Evolutionary conservation across 805 yeast species (phyloP).

Genomic region (Lachancea meyersii): DNA sequence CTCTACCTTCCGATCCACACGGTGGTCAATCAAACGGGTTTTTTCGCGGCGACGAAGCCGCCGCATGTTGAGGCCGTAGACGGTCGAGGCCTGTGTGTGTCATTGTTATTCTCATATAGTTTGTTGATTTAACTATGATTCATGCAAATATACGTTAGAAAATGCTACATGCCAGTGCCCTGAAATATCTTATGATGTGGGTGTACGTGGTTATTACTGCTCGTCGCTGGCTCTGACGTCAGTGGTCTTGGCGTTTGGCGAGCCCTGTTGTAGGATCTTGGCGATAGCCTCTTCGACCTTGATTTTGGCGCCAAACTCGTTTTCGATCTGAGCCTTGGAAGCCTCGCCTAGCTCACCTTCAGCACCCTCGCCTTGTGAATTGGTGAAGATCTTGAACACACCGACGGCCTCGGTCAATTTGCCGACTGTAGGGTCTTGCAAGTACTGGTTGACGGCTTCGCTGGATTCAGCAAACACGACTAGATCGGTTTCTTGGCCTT

Average conservation of each 20-base stretch:
- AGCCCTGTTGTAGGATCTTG: slow-evolving; percentile 55
- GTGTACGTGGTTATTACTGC: too few relatives aligned
- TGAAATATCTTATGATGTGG: too few relatives aligned
- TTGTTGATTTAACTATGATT: not conserved
- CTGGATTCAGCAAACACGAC: slow-evolving; percentile 55
- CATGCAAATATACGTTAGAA: slow-evolving; percentile 3
- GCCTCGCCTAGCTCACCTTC: slow-evolving; percentile 72
- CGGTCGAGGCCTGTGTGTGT: not conserved
- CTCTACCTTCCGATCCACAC: slow-evolving; percentile 3
- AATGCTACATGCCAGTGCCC: not conserved
- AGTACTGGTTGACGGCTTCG: slow-evolving; percentile 43
- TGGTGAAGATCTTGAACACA: slow-evolving; percentile 56
- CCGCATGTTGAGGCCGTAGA: too few relatives aligned
- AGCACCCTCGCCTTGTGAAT: slow-evolving; percentile 55
- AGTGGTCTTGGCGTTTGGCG: slow-evolving; percentile 37
- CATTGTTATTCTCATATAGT: not conserved
- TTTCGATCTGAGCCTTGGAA: slow-evolving; percentile 53
- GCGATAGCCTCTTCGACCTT: slow-evolving; percentile 52
- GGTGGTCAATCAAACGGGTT: slow-evolving; percentile 8
- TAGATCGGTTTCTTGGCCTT: slow-evolving; percentile 60
- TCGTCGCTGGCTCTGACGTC: slow-evolving; percentile 21
- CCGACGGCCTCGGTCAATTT: slow-evolving; percentile 52
- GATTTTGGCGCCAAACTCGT: slow-evolving; percentile 58
- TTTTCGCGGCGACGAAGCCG: slow-evolving; percentile 7
- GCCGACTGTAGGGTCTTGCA: slow-evolving; percentile 42